Evolutionary conservation across 2,329 filamentous ascomycete genomes (phyloP), one percentile per base, ranked within the genome.

Genomic region (Ambrosiella cleistominuta): DNA sequence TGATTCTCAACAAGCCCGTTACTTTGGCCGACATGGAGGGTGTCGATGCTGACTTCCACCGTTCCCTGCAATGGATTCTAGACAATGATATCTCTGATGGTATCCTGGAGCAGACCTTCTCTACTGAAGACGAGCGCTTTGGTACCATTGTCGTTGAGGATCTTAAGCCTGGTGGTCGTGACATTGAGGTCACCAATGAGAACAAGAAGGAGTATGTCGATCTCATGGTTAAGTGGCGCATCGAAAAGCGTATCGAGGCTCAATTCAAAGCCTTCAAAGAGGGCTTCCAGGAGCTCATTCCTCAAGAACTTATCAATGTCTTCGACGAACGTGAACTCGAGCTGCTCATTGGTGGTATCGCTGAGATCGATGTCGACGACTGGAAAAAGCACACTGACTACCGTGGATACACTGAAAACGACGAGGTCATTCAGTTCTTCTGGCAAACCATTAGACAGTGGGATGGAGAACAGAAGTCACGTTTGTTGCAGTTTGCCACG

Each of bases 321-420:
- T 98, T 98, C 66, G 93, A 98, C 67, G 93, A 98, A 75, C 86
- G 93, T 66, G 93, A 98, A 71, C 77, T 98, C 53, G 93, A 98
- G 72, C 74, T 98, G 64, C 78, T 98, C 64, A 97, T 98, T 67
- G 93, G 93, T 64, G 93, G 93, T 78, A 98, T 98, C 65, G 93
- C 93, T n/a, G 93, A 98, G 72, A 98, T 98, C 64, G 93, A 98
- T 67, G 91, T 98, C 13, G 93, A 98, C 61, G 93, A 98, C 72
- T 98, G 93, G 93, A 97, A 98, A 85, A 98, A 98, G 77, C 93
- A 98, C 73, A 98, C 93, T 52, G 93, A 98, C 68, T 98, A 98
- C 72, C 86, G 93, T 65, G 93, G 93, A 57, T 98, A 98, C 77
- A 96, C 94, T 8, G 93, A 98, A 72, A 89, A 84, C 59, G 93